Conservation (phyloP, 345 rosid genomes). For the Diplotaxis tenuifolia region DNA sequence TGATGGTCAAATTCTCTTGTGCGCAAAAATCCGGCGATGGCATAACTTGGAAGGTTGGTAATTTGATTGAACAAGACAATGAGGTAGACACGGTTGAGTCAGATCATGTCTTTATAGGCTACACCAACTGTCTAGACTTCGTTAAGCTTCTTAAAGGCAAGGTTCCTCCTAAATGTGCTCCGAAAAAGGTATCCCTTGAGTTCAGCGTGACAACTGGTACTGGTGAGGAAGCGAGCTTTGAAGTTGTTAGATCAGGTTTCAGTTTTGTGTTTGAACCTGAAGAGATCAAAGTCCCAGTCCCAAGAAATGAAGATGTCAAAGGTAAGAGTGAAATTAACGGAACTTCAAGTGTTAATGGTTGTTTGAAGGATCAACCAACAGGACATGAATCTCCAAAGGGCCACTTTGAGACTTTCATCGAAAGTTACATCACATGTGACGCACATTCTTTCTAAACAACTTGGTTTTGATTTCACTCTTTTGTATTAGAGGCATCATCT, state of each 20-base stretch:
- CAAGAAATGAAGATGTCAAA: not conserved
- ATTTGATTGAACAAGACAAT: not conserved
- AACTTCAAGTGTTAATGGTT: not conserved
- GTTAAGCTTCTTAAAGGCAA: not conserved
- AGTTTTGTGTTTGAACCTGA: slow-evolving; percentile 22
- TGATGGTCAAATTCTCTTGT: slow-evolving; percentile 13
- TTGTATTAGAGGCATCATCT: not conserved
- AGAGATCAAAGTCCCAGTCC: not conserved
- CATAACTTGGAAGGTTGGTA: slow-evolving; percentile 19
- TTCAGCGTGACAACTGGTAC: not conserved
- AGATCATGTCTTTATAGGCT: slow-evolving; percentile 24
- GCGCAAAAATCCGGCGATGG: too few species aligned
- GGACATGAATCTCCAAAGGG: not conserved
- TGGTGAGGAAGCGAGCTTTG: not conserved
- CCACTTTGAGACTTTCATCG: not conserved
- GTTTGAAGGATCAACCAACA: slow-evolving; percentile 10
- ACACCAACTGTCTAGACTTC: slow-evolving; percentile 12
- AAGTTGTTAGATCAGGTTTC: slow-evolving; percentile 28
- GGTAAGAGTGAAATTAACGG: not conserved
- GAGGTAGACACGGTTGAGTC: not conserved
- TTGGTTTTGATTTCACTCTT: not conserved
- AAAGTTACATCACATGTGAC: not conserved
- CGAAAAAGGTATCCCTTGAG: not conserved
- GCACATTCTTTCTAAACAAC: not conserved
- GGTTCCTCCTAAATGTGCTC: not conserved